Evolutionary conservation across 1,284 basidiomycete genomes (phyloP).

Genomic region (Ceratobasidium sp.): DNA sequence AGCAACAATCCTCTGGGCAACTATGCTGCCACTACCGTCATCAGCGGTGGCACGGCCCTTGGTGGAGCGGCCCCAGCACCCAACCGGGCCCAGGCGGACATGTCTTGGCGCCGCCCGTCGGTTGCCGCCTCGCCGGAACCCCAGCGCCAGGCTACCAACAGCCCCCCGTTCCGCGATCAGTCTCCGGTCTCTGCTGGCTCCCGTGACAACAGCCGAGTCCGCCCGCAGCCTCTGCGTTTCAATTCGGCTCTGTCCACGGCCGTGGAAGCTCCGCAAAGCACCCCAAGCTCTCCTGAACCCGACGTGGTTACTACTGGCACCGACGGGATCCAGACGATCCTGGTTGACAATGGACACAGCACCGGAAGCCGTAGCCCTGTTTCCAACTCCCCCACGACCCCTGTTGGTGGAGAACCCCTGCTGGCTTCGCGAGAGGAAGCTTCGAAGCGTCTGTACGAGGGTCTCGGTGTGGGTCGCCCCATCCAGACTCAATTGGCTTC

Average conservation of each 20-base stretch:
- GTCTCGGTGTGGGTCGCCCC: slow-evolving; percentile 75
- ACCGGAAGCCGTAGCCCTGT: slow-evolving; percentile 39
- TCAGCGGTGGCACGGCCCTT: slow-evolving; percentile 72
- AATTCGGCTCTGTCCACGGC: slow-evolving; percentile 12
- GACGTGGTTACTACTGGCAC: slow-evolving; percentile 33
- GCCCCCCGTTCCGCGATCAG: slow-evolving; percentile 37
- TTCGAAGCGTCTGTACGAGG: slow-evolving; percentile 81
- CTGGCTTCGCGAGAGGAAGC: slow-evolving; percentile 81
- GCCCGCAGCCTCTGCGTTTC: slow-evolving; percentile 73
- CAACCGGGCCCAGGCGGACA: slow-evolving; percentile 76
- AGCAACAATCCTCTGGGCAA: slow-evolving; percentile 54
- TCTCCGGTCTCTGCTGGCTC: slow-evolving; percentile 36
- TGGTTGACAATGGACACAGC: slow-evolving; percentile 37
- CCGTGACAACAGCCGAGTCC: slow-evolving; percentile 45
- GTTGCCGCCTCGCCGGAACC: slow-evolving; percentile 74
- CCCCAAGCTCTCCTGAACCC: slow-evolving; percentile 27
- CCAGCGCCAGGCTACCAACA: slow-evolving; percentile 9
- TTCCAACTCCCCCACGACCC: slow-evolving; percentile 39
- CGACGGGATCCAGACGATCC: slow-evolving; percentile 34
- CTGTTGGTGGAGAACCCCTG: slow-evolving; percentile 48
- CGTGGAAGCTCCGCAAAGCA: slow-evolving; percentile 27
- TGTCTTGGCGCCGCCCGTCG: slow-evolving; percentile 70
- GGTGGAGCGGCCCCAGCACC: slow-evolving; percentile 55
- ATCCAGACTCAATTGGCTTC: slow-evolving; percentile 44
- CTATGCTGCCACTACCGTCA: slow-evolving; percentile 64